Evolutionary conservation across 139 green algal genomes (phyloP).

Genomic region (Chlorella sp.): DNA sequence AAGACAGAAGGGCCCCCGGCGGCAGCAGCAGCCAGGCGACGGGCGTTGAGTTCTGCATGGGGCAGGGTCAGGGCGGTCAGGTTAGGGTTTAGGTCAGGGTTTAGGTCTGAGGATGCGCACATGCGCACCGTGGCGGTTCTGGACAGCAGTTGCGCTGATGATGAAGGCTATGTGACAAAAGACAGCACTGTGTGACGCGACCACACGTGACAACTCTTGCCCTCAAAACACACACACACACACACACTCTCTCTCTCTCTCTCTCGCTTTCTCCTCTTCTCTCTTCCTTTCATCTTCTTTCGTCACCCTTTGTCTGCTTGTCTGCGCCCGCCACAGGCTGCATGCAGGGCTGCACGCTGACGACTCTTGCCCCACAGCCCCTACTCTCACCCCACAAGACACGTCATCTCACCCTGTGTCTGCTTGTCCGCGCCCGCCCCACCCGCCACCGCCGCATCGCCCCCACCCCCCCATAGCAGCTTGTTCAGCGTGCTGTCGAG

Average conservation of each 20-base stretch:
- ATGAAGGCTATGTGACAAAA: neutral
- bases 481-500: neutral
- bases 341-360: neutral
- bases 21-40: too few relatives aligned
- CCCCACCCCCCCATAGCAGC: neutral
- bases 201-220: too few relatives aligned
- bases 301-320: neutral
- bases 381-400: neutral
- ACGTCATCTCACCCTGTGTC: neutral
- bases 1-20: neutral
- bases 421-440: too few relatives aligned
- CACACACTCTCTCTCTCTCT: too few relatives aligned
- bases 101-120: too few relatives aligned
- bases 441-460: too few relatives aligned
- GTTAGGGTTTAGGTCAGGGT: too few relatives aligned
- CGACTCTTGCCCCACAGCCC: neutral
- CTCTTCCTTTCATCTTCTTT: neutral
- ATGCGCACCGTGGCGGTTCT: neutral
- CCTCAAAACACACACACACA: too few relatives aligned
- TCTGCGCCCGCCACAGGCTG: neutral
- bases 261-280: neutral
- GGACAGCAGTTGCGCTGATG: neutral
- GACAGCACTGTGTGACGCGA: too few relatives aligned
- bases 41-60: neutral
- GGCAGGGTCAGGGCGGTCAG: neutral